Percentiles rank a stretch among this genome's conserved stretches.
Conservation (phyloP, 306 rosid species). For the Begonia loranthoides region DNA sequence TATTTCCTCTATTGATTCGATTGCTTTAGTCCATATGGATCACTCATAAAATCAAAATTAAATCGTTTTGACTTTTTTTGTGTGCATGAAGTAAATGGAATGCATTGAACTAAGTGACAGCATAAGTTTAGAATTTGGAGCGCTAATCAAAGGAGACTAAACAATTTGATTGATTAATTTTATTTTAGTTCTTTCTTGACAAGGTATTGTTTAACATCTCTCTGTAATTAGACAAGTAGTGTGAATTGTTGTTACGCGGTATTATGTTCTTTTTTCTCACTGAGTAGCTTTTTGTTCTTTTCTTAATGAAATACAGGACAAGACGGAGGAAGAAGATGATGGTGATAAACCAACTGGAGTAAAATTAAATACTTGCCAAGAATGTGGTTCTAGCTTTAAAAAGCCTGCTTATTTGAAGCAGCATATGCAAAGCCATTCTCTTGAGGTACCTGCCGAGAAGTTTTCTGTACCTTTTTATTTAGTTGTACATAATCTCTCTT, state of each 20-base stretch:
- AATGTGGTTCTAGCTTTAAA: conserved; percentile 60
- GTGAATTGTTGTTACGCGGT: background rate
- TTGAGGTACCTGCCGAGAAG: conserved; percentile 38
- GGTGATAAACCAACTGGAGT: conserved; percentile 6
- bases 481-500: too few species aligned
- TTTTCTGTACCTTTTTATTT: too few species aligned
- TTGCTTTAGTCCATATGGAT: background rate
- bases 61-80: too few species aligned
- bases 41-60: background rate
- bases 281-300: background rate
- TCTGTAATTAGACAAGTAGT: background rate
- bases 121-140: background rate
- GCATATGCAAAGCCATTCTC: conserved; percentile 73
- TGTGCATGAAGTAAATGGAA: too few species aligned
- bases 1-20: background rate
- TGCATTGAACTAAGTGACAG: too few species aligned
- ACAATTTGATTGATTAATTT: too few species aligned
- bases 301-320: conserved; percentile 10
- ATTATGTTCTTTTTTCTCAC: background rate
- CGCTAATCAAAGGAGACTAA: too few species aligned
- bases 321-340: conserved; percentile 11
- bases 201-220: too few species aligned
- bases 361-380: conserved; percentile 39
- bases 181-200: too few species aligned
- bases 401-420: conserved; percentile 68